phyloP scores from a whole-genome alignment of 2,329 filamentous ascomycete species.

The Verticillium isaacii region DNA sequence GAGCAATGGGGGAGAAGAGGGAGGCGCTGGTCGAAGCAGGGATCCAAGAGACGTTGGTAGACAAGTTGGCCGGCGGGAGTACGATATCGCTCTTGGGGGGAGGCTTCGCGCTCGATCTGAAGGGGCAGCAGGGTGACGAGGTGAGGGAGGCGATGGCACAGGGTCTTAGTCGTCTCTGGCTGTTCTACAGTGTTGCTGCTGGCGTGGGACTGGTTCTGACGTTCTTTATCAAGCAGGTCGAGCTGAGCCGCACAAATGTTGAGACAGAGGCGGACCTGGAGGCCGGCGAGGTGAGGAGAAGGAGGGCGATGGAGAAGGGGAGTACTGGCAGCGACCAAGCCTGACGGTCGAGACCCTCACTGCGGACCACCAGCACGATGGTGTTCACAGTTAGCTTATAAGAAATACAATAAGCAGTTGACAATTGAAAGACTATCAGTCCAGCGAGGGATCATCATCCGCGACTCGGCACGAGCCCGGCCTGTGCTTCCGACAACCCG shows the following conservation, averaged over 20 bases:
- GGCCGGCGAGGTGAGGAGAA: slow-evolving; percentile 4
- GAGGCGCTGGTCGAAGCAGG: slow-evolving; percentile 36
- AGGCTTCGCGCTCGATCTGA: not conserved
- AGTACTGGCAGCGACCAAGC: not conserved
- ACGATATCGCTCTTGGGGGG: slow-evolving; percentile 55
- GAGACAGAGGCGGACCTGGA: slow-evolving; percentile 1
- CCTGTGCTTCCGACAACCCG: too few relatives aligned
- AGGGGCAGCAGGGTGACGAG: slow-evolving; percentile 27
- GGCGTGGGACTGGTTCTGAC: slow-evolving; percentile 42
- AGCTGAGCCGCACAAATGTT: slow-evolving; percentile 47
- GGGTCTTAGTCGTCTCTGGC: slow-evolving; percentile 50
- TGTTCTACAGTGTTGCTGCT: slow-evolving; percentile 47
- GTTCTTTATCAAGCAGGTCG: slow-evolving; percentile 41
- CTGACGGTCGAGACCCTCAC: not conserved
- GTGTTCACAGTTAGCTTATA: too few relatives aligned
- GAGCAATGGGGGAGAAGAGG: slow-evolving; percentile 59
- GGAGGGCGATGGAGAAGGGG: not conserved
- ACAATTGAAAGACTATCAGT: too few relatives aligned
- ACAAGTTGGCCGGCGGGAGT: slow-evolving; percentile 48
- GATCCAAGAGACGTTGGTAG: slow-evolving; percentile 45
- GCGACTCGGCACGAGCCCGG: too few relatives aligned
- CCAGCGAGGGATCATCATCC: too few relatives aligned
- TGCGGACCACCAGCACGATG: too few relatives aligned
- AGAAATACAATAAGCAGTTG: too few relatives aligned
- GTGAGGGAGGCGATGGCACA: slow-evolving; percentile 43